Evolutionary conservation across 306 rosid genomes (phyloP), one percentile per base, ranked within the genome.

Genomic region (Acacia crassicarpa): DNA sequence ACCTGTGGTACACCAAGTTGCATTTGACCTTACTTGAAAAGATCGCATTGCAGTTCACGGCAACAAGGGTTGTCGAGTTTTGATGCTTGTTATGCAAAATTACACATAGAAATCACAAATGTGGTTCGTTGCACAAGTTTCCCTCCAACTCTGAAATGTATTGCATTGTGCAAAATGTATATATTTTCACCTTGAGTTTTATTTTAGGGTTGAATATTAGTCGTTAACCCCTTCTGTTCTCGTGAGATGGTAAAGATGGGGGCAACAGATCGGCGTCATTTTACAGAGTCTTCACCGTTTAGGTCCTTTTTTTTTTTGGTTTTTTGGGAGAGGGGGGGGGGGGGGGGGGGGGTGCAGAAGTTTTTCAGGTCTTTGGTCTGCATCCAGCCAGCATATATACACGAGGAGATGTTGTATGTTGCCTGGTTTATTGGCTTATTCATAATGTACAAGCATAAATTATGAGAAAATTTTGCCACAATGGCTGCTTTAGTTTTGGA

Each of bases 81-180:
- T 77, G 76, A 81, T 77, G 80, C 75, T 2, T 67, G 84, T 80
- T 67, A 41, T 83, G 82, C 80, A 71, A 67, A 80, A 73, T 66
- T 83, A 54, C 43, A 49, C 71, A 41, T 80, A 43, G 67, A 63
- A 66, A 62, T 54, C 56, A 56, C 45, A 4, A 53, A 43, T 68
- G 78, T 80, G 15, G 76, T 74, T 83, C 80, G 30, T 80, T 51
- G 70, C 80, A 76, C 79, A 63, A 53, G 77, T 84, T 86, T 70
- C 56, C 82, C 53, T 69, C 84, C 77, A 61, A 54, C 79, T 77
- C 73, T 81, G 91, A 82, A 35, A 72, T 85, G 83, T 86, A 87
- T 87, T 86, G 84, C 89, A 46, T 83, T 81, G 54, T 75, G 59
- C 83, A 88, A 87, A 91, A 38, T 89, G 97, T 93, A 90, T 88